Percentiles rank a stretch among this genome's conserved stretches.
phyloP scores from a whole-genome alignment of 768 basidiomycete genomes.

The Suillus ampliporus region DNA sequence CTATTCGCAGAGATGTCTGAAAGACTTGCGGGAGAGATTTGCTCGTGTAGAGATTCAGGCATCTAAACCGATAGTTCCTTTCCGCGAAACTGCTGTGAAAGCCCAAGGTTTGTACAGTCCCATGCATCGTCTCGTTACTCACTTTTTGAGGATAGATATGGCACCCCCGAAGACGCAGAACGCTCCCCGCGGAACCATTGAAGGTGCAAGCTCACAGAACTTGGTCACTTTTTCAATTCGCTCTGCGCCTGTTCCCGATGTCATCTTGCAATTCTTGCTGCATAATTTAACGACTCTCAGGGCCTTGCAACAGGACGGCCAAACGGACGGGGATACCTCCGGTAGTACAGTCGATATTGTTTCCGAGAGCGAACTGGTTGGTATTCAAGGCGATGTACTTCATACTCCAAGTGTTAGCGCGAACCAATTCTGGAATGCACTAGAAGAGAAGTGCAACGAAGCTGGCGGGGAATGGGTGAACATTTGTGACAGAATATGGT shows the following conservation, averaged over 20 bases:
- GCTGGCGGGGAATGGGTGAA: conserved; percentile 82
- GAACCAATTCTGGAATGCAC: conserved; percentile 81
- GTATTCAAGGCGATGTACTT: conserved; percentile 61
- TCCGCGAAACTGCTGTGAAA: conserved; percentile 91
- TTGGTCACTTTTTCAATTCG: conserved; percentile 84
- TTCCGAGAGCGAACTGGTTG: conserved; percentile 45
- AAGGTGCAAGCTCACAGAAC: conserved; percentile 67
- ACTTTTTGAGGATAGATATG: conserved; percentile 67
- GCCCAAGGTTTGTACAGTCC: conserved; percentile 59
- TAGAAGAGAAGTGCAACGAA: conserved; percentile 66
- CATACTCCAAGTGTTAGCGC: conserved; percentile 67
- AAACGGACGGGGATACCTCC: conserved; percentile 35
- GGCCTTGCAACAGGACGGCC: conserved; percentile 59
- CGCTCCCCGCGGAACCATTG: conserved; percentile 78
- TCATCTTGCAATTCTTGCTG: conserved; percentile 76
- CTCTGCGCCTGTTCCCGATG: conserved; percentile 77
- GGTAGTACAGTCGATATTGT: conserved; percentile 18
- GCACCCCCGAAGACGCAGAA: conserved; percentile 76
- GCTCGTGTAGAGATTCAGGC: conserved; percentile 92
- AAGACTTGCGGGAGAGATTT: conserved; percentile 95
- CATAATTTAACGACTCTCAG: conserved; percentile 71
- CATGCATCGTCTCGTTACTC: conserved; percentile 4
- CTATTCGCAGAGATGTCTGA: conserved; percentile 79
- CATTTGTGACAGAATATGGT: conserved; percentile 77
- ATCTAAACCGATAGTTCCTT: conserved; percentile 96